Evolutionary conservation across 2,329 filamentous ascomycete species (phyloP).

Genomic region (Xylariaceae sp.): DNA sequence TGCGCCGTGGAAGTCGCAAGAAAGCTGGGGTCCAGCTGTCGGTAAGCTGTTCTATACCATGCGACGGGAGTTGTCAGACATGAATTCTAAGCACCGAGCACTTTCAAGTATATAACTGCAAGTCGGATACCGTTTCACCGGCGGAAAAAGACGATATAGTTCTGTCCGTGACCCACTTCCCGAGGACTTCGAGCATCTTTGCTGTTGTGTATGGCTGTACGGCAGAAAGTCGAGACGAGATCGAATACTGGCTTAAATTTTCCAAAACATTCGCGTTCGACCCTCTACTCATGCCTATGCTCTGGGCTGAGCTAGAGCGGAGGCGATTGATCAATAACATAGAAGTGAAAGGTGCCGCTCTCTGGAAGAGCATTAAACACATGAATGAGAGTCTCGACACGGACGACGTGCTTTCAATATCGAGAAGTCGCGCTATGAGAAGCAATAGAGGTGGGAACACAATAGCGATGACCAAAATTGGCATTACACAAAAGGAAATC

Average conservation of each 20-base stretch:
- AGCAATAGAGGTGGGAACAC: not conserved
- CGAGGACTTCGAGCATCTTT: conserved; percentile 8
- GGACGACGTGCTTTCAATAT: not conserved
- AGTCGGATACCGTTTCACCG: conserved; percentile 18
- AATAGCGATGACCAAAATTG: not conserved
- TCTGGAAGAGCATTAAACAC: conserved; percentile 13
- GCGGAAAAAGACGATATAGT: conserved; percentile 10
- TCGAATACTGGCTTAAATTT: not conserved
- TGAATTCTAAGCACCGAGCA: not conserved
- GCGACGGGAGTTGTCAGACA: not conserved
- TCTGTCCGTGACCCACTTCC: conserved; percentile 19
- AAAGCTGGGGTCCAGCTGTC: conserved; percentile 5
- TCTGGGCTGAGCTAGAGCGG: conserved; percentile 19
- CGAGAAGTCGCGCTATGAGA: not conserved
- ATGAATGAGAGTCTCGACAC: conserved; percentile 10
- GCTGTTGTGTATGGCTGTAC: conserved; percentile 22
- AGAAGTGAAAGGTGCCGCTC: conserved; percentile 1
- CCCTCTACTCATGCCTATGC: conserved; percentile 19
- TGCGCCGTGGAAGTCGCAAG: conserved; percentile 8
- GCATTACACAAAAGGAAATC: not conserved
- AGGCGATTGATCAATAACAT: conserved; percentile 10
- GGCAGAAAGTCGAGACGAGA: not conserved
- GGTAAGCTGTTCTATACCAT: conserved; percentile 6
- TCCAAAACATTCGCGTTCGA: conserved; percentile 10
- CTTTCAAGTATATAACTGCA: conserved; percentile 21